These are phyloP conservation scores for Fusarium cyanostomum DNA, from an alignment of 2,329 filamentous ascomycete species.

Conservation along the genomic window DNA sequence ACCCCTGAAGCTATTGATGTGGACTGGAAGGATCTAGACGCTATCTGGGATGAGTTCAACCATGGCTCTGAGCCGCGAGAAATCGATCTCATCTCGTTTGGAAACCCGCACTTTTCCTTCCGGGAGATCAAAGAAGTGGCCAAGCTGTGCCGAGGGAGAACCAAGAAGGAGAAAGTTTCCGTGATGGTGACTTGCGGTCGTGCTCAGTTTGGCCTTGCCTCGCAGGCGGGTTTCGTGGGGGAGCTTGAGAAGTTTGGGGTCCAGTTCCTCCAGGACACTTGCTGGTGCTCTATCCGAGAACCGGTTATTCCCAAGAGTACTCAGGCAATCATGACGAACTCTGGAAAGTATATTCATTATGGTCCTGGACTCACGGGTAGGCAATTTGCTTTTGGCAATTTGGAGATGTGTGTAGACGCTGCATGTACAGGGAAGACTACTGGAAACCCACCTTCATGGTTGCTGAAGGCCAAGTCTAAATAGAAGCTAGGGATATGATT, in stretches of 20 bases:
- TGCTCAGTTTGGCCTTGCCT: constrained; percentile 20
- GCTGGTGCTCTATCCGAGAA: constrained; percentile 30
- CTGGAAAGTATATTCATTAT: constrained; percentile 35
- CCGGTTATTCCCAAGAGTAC: constrained; percentile 15
- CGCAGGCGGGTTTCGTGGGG: constrained; percentile 18
- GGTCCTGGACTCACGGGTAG: constrained; percentile 26
- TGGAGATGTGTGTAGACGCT: constrained; percentile 11
- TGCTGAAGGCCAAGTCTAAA: not conserved
- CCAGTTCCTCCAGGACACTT: constrained; percentile 27
- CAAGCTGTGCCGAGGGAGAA: not conserved
- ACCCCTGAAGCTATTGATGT: not conserved
- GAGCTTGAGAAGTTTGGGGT: constrained; percentile 15
- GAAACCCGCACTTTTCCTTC: constrained; percentile 35
- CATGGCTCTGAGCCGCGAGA: not conserved
- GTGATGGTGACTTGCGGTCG: constrained; percentile 18
- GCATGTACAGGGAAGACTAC: not conserved
- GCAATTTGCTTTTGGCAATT: constrained; percentile 12
- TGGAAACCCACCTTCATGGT: not conserved
- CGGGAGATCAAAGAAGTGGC: constrained; percentile 16
- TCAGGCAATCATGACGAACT: constrained; percentile 29
- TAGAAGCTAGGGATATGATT: too few relatives aligned
- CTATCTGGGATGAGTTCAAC: constrained; percentile 26
- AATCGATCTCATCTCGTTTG: constrained; percentile 26
- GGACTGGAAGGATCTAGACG: not conserved
- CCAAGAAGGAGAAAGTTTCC: not conserved